phyloP scores from a whole-genome alignment of 345 rosid genomes.

The Aegle marmelos region DNA sequence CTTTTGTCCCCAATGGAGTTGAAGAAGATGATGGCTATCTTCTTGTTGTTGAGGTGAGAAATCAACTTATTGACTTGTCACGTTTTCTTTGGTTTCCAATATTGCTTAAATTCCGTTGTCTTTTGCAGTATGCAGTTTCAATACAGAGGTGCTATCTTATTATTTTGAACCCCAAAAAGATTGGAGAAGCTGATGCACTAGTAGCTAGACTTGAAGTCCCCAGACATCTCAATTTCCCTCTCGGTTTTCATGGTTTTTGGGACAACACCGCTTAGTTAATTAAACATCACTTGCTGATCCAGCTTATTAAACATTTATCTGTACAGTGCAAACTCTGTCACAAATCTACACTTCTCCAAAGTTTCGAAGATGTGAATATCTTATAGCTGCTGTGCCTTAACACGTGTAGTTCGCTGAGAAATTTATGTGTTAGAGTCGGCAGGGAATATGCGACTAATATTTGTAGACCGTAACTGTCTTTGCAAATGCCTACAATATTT shows the following conservation, averaged over 20 bases:
- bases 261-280: conserved; percentile 14
- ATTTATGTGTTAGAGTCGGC: no score
- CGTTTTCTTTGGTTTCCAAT: background rate
- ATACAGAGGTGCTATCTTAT: conserved; percentile 74
- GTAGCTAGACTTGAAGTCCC: conserved; percentile 81
- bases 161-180: conserved; percentile 65
- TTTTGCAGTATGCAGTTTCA: conserved; percentile 79
- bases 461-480: no score
- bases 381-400: no score
- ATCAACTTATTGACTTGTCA: background rate
- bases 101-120: background rate
- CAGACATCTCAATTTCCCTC: conserved; percentile 67
- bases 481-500: no score
- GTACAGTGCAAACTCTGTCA: no score
- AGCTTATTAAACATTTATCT: no score
- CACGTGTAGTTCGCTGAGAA: no score
- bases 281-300: background rate
- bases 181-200: conserved; percentile 69
- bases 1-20: conserved; percentile 52
- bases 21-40: conserved; percentile 81
- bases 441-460: no score
- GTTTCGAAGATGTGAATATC: no score
- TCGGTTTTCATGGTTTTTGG: conserved; percentile 96
- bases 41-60: conserved; percentile 74
- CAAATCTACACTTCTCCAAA: no score